These are phyloP conservation scores for Collybia sp. DNA, from an alignment of 768 basidiomycete genomes.

Conservation along the genomic window DNA sequence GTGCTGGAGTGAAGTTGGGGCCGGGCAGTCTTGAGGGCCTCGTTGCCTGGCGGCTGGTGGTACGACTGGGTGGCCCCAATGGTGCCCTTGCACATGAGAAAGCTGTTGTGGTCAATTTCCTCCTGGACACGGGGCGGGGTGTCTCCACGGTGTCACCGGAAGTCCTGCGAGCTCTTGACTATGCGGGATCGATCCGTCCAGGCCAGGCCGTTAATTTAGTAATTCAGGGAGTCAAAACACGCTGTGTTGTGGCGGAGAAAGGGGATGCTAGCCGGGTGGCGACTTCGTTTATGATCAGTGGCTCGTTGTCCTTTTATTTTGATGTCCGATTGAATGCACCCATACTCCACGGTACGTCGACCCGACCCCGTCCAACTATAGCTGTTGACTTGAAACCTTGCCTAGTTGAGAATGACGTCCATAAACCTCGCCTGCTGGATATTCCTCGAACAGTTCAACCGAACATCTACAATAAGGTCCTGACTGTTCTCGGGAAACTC, in stretches of 20 bases:
- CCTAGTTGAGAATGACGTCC: no score
- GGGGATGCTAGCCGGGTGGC: conserved; percentile 17
- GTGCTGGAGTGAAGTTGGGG: conserved; percentile 19
- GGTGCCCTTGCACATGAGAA: background rate
- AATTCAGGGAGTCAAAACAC: conserved; percentile 15
- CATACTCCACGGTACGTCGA: conserved; percentile 16
- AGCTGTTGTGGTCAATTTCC: conserved; percentile 16
- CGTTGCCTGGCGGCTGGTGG: conserved; percentile 20
- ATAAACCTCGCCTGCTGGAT: no score
- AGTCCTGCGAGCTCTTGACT: conserved; percentile 12
- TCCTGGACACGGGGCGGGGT: conserved; percentile 18
- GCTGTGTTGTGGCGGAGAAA: conserved; percentile 12
- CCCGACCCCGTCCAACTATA: background rate
- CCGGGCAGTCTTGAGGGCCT: conserved; percentile 16
- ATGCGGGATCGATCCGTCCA: conserved; percentile 6
- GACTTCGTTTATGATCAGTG: conserved; percentile 16
- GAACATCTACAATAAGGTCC: no score
- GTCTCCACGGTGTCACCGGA: conserved; percentile 13
- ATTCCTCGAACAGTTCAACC: no score
- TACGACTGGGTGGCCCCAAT: conserved; percentile 5
- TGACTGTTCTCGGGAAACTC: no score
- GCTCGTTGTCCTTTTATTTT: conserved; percentile 17
- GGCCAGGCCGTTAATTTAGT: conserved; percentile 14
- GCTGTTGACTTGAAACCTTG: no score
- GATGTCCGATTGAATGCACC: conserved; percentile 15